These are phyloP conservation scores for Gossypium stocksii DNA, from an alignment of 345 rosid species.

Conservation along the genomic window DNA sequence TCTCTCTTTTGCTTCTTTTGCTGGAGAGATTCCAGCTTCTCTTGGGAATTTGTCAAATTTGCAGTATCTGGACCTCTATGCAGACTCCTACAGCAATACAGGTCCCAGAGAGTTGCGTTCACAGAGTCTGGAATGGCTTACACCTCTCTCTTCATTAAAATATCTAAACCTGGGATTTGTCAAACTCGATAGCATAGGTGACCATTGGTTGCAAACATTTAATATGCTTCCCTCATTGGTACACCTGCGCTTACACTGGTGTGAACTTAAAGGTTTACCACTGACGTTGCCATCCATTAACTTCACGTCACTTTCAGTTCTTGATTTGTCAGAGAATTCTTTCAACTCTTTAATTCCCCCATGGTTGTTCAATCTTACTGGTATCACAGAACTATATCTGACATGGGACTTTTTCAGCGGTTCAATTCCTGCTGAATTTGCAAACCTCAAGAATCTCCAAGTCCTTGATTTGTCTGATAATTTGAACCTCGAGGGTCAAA, in stretches of 20 bases:
- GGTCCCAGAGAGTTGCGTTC: conserved; percentile 15
- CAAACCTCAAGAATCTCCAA: conserved; percentile 27
- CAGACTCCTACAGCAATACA: conserved; percentile 24
- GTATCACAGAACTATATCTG: conserved; percentile 37
- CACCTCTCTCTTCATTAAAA: conserved; percentile 33
- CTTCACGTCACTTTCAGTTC: conserved; percentile 46
- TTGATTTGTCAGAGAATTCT: conserved; percentile 49
- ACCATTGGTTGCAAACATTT: conserved; percentile 36
- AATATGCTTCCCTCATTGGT: conserved; percentile 33
- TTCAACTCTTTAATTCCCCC: conserved; percentile 37
- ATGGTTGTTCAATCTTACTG: conserved; percentile 52
- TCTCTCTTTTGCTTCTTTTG: conserved; percentile 27
- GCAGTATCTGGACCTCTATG: conserved; percentile 14
- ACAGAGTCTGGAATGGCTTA: conserved; percentile 37
- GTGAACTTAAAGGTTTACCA: conserved; percentile 36
- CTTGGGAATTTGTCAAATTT: conserved; percentile 19
- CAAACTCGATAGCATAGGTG: conserved; percentile 30
- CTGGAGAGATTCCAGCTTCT: conserved; percentile 27
- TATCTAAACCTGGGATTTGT: conserved; percentile 37
- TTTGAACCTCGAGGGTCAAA: conserved; percentile 32
- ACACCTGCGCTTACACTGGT: conserved; percentile 34
- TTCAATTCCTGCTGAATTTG: conserved; percentile 35
- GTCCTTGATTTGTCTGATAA: conserved; percentile 41
- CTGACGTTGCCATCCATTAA: conserved; percentile 26
- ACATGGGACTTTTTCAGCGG: conserved; percentile 36